Base-by-base conservation (phyloP, 2,329 filamentous ascomycete species). In the Alternaria ethzedia region DNA sequence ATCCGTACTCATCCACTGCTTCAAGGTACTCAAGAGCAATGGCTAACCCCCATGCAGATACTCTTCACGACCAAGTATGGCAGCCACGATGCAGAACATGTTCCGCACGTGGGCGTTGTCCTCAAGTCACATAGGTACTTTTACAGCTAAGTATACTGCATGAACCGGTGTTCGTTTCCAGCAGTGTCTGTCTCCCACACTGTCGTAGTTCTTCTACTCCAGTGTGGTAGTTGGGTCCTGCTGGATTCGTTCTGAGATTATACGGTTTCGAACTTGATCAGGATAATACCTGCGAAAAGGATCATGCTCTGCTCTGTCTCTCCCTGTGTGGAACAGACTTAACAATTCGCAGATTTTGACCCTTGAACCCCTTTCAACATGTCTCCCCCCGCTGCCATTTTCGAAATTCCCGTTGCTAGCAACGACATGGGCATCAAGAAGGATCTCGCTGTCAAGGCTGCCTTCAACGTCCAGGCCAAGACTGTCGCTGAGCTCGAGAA, bases 201-300 rank as follows among this genome's bases (percentile, higher is more conserved):
- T 51, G 44, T 62, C 55, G 61, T 54, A 26, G 49, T 25, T 44
- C 26, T 36, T 44, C 15, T 44, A 47, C 49, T 44, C 46, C 51
- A 44, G 26, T 46, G 20, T 41, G 52, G 20, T 17, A 49, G 30
- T 15, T 8, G 55, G 61, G 25, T 44, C 49, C 32, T 54, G 52
- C 63, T 72, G 69, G 74, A 72, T 75, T 82, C 81, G 84, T 83
- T 86, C 88, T 93, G 90, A 95, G 91, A 96, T 89, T 89, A 96
- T 91, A 96, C 92, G 92, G 93, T 90, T 85, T 86, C 13, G 84
- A 93, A 95, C 92, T 95, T 95, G 92, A 95, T 94, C 92, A 93
- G 91, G 93, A 94, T 95, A 95, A 96, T 96, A 93, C 93, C 91
- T 94, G 94, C 94, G 94, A 94, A 96, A 97, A 94, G 59, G 91